Evolutionary conservation across 2,329 filamentous ascomycete species (phyloP), one percentile per base, ranked within the genome.

Genomic region (Laburnicola sp.): DNA sequence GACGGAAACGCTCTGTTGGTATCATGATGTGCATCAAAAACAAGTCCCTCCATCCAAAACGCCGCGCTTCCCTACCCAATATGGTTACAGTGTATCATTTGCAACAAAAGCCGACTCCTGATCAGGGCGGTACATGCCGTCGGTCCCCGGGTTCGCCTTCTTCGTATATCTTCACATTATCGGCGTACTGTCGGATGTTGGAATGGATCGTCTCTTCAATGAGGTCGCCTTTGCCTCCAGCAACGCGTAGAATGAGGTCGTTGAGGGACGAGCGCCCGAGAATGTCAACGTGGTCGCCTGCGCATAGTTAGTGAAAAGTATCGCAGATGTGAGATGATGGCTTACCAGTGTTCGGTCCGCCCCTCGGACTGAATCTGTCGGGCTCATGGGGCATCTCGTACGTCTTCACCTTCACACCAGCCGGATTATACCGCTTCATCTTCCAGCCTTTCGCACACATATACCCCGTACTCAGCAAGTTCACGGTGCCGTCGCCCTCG

Each of bases 311-410:
- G 59, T 9, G 28, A 39, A 26, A n/a, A 11, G 38, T 28, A 25
- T n/a, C 43, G 6, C 16, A 31, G 11, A 40, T 21, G 26, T 23
- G 9, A 28, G 30, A 7, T 6, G 41, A 21, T 10, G 10, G 68
- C 70, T 52, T 73, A 82, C 79, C 82, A 31, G 84, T 86, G 59
- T 86, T 86, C 0, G 84, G 84, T 0, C 83, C 84, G 36, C 84
- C 85, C 3, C 94, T 80, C 0, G 94, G 91, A 62, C 86, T 93
- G 72, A 97, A 99, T 16, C 90, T 78, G 63, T 97, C 93, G 1
- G 94, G 94, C 66, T 97, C 92, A 68, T 99, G 94, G 1, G 87
- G 89, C 94, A 99, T 99, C 76, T 99, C 94, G 54, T 88, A 91
- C 0, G 92, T 89, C 35, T 86, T 95, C 56, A 99, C 78, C 64